A percentile compares a stretch with the other conserved stretches of the same genome.
Conservation (phyloP, 495 filamentous ascomycete genomes). For the Daldinia decipiens region DNA sequence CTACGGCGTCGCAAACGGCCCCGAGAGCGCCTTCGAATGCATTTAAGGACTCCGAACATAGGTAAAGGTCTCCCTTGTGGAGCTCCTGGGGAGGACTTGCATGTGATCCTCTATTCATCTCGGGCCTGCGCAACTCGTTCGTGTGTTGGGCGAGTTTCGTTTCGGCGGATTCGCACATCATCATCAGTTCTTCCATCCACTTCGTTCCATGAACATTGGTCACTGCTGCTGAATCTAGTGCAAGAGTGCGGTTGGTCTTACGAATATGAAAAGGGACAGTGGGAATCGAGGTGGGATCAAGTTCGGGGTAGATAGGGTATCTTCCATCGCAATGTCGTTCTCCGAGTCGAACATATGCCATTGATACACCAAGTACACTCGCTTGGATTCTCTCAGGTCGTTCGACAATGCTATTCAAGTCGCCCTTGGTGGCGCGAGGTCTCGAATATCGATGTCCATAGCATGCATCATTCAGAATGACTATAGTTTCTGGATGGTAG, state of each 20-base stretch:
- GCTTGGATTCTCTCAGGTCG: constrained; percentile 92
- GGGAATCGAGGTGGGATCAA: constrained; percentile 62
- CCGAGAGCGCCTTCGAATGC: constrained; percentile 91
- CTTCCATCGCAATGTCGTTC: constrained; percentile 78
- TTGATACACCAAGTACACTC: constrained; percentile 78
- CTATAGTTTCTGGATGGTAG: constrained; percentile 70
- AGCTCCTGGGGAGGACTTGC: constrained; percentile 63
- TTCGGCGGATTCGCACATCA: constrained; percentile 83
- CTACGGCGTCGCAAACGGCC: constrained; percentile 89
- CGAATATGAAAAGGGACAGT: constrained; percentile 82
- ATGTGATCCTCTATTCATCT: constrained; percentile 58
- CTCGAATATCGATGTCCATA: constrained; percentile 92
- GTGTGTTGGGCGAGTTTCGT: constrained; percentile 73
- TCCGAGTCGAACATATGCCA: constrained; percentile 89
- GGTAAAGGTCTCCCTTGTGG: constrained; percentile 88
- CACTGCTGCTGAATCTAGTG: constrained; percentile 74
- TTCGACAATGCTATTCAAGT: constrained; percentile 83
- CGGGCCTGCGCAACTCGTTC: constrained; percentile 78
- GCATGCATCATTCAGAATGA: constrained; percentile 90
- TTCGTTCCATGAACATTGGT: constrained; percentile 83
- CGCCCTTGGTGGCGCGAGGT: constrained; percentile 72
- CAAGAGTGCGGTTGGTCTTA: constrained; percentile 72
- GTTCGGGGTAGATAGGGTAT: constrained; percentile 66
- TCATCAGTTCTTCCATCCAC: constrained; percentile 91
- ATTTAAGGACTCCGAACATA: constrained; percentile 82